phyloP scores from a whole-genome alignment of 139 green algal genomes.

The Micromonas pusilla region DNA sequence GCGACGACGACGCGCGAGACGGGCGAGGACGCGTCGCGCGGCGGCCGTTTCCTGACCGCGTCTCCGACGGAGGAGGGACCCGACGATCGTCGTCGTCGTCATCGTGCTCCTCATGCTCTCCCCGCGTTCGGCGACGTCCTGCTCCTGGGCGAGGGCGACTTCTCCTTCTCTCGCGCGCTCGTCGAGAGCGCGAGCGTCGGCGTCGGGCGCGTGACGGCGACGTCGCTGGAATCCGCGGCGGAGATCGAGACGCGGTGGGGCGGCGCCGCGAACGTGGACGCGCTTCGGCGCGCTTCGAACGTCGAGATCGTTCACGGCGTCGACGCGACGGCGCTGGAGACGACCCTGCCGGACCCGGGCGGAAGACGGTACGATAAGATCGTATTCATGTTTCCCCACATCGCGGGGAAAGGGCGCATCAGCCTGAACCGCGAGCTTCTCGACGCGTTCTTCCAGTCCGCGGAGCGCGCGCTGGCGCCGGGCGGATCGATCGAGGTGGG shows the following conservation, averaged over 20 bases:
- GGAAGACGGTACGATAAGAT: background rate
- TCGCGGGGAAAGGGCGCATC: conserved; percentile 16
- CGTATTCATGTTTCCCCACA: conserved; percentile 16
- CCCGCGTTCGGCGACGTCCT: background rate
- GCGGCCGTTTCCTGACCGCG: background rate
- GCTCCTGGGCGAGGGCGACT: conserved; percentile 25
- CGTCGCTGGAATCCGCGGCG: background rate
- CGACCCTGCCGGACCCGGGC: background rate
- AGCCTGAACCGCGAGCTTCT: conserved; percentile 12
- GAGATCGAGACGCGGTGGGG: background rate
- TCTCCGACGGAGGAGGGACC: background rate
- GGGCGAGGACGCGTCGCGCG: background rate
- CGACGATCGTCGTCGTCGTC: background rate
- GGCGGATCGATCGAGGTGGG: background rate
- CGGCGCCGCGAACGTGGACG: background rate
- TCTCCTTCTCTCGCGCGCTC: background rate
- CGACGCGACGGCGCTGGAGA: background rate
- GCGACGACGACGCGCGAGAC: too few species aligned
- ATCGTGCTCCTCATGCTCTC: background rate
- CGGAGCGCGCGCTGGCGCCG: background rate
- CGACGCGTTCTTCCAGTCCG: background rate
- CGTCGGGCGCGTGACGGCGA: background rate
- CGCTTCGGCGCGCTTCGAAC: background rate
- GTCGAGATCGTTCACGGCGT: conserved; percentile 18
- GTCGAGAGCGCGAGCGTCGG: background rate